Evolutionary conservation across 2,329 filamentous ascomycete genomes (phyloP), one percentile per base, ranked within the genome.

Genomic region (Aspergillus phoenicis): DNA sequence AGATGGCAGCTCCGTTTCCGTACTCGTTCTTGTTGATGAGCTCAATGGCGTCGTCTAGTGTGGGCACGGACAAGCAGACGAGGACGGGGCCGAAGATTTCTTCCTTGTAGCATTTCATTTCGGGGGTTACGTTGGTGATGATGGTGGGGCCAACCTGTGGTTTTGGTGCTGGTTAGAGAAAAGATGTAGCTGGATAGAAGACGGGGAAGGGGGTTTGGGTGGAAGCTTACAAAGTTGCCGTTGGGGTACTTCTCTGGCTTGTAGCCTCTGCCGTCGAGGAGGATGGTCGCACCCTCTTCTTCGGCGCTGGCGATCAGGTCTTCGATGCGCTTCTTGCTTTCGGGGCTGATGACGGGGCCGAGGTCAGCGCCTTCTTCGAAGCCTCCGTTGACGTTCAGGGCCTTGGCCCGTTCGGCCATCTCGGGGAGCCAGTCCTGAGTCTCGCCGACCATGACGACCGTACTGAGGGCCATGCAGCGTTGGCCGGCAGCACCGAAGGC

Each of bases 401-500:
- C 77, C 79, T 86, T 88, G 26, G 87, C 85, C 38, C 84, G 81
- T 72, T 87, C 84, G 1, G 84, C 86, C 57, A 89, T 82, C 67
- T 89, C 86, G 8, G 82, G 78, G 17, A 89, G 77, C 87, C 87
- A 89, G 36, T 87, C 82, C 73, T 87, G 85, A 30, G 86, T 87
- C 74, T 87, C 85, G 41, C 87, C 87, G 47, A 89, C 82, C 74
- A 86, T 83, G 55, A 90, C 86, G 8, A 87, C 76, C 0, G 86
- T 87, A 74, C 85, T 88, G 52, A 89, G 76, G 38, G 87, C 87
- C 87, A 90, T 90, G 72, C 87, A 90, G 61, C 87, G 80, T 77
- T 90, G 87, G 8, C 87, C 87, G 43, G 87, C 87, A 62, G 87
- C 87, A 68, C 87, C 87, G 62, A 89, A 90, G 2, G 87, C 87